Percentiles rank a stretch among this genome's conserved stretches.
Conservation (phyloP, 176 grass and related monocot genomes). For the Olyra latifolia region DNA sequence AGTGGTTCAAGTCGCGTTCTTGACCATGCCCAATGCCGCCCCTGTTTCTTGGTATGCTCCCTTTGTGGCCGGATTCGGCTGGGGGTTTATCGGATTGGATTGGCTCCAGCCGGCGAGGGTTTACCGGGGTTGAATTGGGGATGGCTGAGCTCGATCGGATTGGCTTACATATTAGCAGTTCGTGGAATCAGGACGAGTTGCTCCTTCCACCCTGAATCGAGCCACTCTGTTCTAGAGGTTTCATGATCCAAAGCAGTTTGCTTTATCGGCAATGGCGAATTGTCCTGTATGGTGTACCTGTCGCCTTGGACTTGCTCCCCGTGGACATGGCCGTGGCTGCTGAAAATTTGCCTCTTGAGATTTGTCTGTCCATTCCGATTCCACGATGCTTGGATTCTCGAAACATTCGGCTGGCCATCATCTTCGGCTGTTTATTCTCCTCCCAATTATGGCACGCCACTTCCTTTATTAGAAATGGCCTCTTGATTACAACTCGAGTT, state of each 20-base stretch:
- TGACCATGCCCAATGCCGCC: not conserved
- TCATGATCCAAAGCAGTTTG: too few relatives aligned
- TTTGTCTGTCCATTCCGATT: not conserved
- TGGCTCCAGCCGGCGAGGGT: not conserved
- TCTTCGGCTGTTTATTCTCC: not conserved
- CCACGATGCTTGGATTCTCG: not conserved
- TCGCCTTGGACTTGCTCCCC: too few relatives aligned
- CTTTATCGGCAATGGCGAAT: too few relatives aligned
- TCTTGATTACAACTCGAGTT: not conserved
- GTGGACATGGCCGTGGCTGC: too few relatives aligned
- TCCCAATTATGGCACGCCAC: not conserved
- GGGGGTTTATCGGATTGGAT: slow-evolving; percentile 17
- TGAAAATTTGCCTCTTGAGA: too few relatives aligned
- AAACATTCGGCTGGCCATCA: not conserved
- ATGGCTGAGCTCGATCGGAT: not conserved
- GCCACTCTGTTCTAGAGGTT: too few relatives aligned
- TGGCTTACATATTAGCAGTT: not conserved
- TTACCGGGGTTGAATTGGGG: not conserved
- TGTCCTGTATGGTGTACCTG: too few relatives aligned
- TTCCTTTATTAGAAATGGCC: not conserved
- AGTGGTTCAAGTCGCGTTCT: not conserved
- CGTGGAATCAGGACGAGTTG: not conserved
- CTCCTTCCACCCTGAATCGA: too few relatives aligned
- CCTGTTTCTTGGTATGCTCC: not conserved
- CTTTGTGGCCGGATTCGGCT: not conserved